Evolutionary conservation across 768 basidiomycete species (phyloP).

Genomic region (Hericium coralloides): DNA sequence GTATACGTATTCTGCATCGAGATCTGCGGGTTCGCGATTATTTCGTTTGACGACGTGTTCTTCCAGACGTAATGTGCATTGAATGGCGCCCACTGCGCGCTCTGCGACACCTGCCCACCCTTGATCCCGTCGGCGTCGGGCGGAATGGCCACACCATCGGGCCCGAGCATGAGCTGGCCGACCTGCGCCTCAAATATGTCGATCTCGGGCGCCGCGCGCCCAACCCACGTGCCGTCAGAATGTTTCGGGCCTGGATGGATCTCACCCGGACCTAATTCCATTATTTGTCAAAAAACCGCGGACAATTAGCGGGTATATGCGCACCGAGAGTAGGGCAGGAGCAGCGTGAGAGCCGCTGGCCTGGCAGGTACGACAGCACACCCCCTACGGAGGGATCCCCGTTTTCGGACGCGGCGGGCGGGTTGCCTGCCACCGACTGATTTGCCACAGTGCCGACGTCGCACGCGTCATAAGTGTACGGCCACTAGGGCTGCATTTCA

Average conservation of each 20-base stretch:
- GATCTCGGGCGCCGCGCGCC: conserved; percentile 57
- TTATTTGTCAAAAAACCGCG: no score
- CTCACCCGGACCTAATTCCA: conserved; percentile 22
- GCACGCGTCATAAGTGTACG: conserved; percentile 77
- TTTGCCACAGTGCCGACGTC: conserved; percentile 86
- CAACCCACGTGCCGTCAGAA: conserved; percentile 45
- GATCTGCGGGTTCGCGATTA: conserved; percentile 42
- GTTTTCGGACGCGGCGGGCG: conserved; percentile 45
- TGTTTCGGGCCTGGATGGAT: conserved; percentile 41
- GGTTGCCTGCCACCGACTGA: conserved; percentile 63
- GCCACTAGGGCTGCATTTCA: conserved; percentile 43
- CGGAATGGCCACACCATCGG: not conserved
- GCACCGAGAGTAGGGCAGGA: conserved; percentile 19
- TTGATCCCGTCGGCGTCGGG: not conserved
- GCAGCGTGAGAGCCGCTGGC: conserved; percentile 35
- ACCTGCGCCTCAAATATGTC: conserved; percentile 53
- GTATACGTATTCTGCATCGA: conserved; percentile 56
- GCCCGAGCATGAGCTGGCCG: not conserved
- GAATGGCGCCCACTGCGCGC: conserved; percentile 26
- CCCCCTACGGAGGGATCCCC: conserved; percentile 48
- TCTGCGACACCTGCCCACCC: conserved; percentile 1
- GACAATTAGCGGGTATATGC: not conserved
- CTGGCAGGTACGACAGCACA: conserved; percentile 73
- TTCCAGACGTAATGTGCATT: conserved; percentile 46
- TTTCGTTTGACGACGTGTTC: conserved; percentile 50